Base-by-base conservation (phyloP, 805 yeast species). In the Suhomyces faveliae region DNA sequence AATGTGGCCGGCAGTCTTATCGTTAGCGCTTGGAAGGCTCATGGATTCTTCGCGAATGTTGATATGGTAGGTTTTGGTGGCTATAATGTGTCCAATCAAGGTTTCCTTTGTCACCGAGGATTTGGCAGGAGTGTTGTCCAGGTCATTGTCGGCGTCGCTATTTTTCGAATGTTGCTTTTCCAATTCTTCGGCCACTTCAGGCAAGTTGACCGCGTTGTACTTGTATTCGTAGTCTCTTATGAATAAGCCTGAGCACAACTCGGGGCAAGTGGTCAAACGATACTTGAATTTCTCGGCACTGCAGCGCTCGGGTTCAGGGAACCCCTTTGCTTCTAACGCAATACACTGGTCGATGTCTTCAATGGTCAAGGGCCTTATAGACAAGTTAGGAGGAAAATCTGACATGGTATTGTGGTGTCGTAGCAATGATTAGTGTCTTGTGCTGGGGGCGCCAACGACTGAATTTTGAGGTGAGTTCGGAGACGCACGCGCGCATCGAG, bases 241-340 rank as follows among this genome's bases (percentile, higher is more conserved):
- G 60, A 92, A 94, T 48, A 94, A 74, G 2, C 98, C 98, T 5
- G 91, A 81, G 54, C 94, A 83, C 48, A 92, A 78, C 64, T 92
- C 99, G 8, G 98, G 98, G 63, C 97, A 91, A 3, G 73, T 81
- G 1, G 77, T 76, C 53, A 92, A 74, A 57, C 97, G 77, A 71
- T 88, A 92, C 53, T 68, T 70, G 46, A 73, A 66, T 54, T 79
- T 83, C 43, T 83, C 89, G n/a, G 59, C 60, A 10, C 87, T 63
- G 39, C 88, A 84, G 49, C 95, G 76, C 68, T 89, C 96, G 11
- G 67, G 61, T 29, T 79, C 81, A 2, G 87, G 81, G 66, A 91
- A 89, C 5, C 95, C 89, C 42, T 67, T 63, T 5, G 64, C 63
- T 64, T 92, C 98, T 37, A 91, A 74, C 11, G 62, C 77, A 13